Conservation (phyloP, 345 rosid genomes). For the Gossypium turneri region DNA sequence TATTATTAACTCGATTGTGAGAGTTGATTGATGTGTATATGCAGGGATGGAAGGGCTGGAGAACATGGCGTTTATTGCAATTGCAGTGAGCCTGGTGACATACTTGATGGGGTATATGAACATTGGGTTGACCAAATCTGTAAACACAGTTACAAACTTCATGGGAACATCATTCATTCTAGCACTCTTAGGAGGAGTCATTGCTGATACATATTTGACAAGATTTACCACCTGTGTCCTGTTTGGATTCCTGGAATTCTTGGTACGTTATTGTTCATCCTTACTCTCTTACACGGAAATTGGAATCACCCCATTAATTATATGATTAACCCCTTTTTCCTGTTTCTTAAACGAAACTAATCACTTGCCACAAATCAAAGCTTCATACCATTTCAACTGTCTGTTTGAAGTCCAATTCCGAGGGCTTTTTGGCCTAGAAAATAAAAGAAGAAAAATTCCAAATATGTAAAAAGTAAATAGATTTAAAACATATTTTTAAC, state of each 20-base stretch:
- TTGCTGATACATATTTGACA: conserved; percentile 55
- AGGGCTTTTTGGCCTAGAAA: too few species aligned
- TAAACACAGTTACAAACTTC: conserved; percentile 57
- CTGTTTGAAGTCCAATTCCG: too few species aligned
- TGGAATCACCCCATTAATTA: background rate
- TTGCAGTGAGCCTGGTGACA: conserved; percentile 45
- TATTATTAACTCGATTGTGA: background rate
- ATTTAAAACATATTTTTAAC: too few species aligned
- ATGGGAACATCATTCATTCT: conserved; percentile 49
- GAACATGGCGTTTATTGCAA: conserved; percentile 53
- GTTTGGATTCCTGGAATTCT: conserved; percentile 43
- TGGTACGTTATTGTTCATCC: conserved; percentile 31
- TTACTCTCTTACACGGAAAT: background rate
- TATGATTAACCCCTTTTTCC: background rate
- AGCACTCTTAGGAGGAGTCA: conserved; percentile 56
- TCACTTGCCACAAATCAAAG: too few species aligned
- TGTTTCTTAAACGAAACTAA: background rate
- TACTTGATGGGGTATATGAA: conserved; percentile 57
- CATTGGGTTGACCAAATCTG: conserved; percentile 56
- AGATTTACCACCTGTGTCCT: conserved; percentile 54
- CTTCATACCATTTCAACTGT: too few species aligned
- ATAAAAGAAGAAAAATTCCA: too few species aligned
- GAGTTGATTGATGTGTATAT: background rate
- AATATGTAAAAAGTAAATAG: too few species aligned
- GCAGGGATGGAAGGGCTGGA: conserved; percentile 54